Conservation (phyloP, 2,329 filamentous ascomycete genomes). For the Penicillium sp. region DNA sequence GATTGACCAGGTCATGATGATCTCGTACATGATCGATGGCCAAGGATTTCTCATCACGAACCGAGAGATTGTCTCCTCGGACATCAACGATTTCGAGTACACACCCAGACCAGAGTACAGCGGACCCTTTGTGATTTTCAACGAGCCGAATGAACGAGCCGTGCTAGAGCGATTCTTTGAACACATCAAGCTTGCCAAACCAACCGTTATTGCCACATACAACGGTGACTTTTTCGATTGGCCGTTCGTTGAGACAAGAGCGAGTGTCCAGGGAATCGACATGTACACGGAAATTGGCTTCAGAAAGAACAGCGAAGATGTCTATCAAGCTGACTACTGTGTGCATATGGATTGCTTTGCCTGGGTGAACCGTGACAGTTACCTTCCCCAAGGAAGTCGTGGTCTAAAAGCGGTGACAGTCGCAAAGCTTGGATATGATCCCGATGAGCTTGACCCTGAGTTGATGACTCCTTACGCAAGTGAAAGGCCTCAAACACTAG, state of each 20-base stretch:
- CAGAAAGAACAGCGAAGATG: conserved; percentile 90
- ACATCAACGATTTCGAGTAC: conserved; percentile 97
- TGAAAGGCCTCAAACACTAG: conserved; percentile 88
- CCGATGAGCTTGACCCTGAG: conserved; percentile 95
- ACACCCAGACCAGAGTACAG: conserved; percentile 96
- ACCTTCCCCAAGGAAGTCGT: conserved; percentile 93
- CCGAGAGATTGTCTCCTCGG: conserved; percentile 93
- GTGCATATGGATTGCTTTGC: conserved; percentile 99
- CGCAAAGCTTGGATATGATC: conserved; percentile 96
- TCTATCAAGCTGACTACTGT: conserved; percentile 94
- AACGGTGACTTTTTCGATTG: conserved; percentile 99
- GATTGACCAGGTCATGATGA: conserved; percentile 99
- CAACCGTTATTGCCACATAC: conserved; percentile 98
- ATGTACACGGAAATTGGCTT: conserved; percentile 99
- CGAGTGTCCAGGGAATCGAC: conserved; percentile 92
- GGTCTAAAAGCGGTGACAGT: conserved; percentile 97
- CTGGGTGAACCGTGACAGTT: conserved; percentile 98
- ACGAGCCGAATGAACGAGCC: conserved; percentile 88
- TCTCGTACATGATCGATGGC: conserved; percentile 99
- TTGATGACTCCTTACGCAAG: conserved; percentile 88
- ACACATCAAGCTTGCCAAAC: conserved; percentile 90
- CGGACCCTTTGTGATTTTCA: conserved; percentile 96
- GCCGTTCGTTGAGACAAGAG: conserved; percentile 93
- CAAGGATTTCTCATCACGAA: conserved; percentile 98
- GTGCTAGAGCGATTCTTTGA: conserved; percentile 89